These are phyloP conservation scores for Staphylotrichum tortipilum DNA, from an alignment of 495 filamentous ascomycete genomes.

Conservation along the genomic window DNA sequence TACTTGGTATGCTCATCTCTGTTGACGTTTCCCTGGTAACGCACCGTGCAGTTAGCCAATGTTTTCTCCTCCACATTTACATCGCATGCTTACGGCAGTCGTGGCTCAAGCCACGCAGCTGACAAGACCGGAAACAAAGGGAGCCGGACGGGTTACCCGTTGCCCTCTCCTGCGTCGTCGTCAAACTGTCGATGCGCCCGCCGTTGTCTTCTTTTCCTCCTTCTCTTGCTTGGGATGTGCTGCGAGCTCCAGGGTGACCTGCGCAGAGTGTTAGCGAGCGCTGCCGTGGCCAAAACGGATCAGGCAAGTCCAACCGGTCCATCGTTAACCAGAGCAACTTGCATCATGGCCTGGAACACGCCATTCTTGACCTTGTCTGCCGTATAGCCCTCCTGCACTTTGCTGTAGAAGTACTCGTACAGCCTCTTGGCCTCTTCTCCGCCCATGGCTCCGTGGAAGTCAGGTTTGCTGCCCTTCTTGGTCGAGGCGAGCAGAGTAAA, in stretches of 20 bases:
- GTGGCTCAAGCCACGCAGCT: no score
- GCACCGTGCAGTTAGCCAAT: no score
- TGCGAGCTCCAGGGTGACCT: conserved; percentile 33
- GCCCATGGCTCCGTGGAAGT: conserved; percentile 83
- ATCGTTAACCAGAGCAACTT: conserved; percentile 87
- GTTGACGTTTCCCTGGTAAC: no score
- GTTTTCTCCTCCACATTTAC: no score
- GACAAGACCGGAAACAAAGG: no score
- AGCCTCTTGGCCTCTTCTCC: conserved; percentile 67
- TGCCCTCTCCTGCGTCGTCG: no score
- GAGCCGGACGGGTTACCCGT: no score
- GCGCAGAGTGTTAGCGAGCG: conserved; percentile 1
- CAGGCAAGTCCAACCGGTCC: conserved; percentile 64
- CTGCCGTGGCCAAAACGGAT: background rate
- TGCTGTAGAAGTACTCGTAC: conserved; percentile 74
- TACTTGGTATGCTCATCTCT: no score
- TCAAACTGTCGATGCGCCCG: background rate
- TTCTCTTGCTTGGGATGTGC: conserved; percentile 14
- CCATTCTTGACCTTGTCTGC: conserved; percentile 82
- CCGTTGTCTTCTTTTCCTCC: conserved; percentile 2
- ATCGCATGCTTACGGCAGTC: no score
- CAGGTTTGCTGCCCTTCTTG: conserved; percentile 90
- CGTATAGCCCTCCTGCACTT: conserved; percentile 62
- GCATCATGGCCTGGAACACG: conserved; percentile 98
- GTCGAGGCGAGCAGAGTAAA: conserved; percentile 89